Evolutionary conservation across 2,329 filamentous ascomycete species (phyloP), one percentile per base, ranked within the genome.

Genomic region (Calonectria multiphialidica): DNA sequence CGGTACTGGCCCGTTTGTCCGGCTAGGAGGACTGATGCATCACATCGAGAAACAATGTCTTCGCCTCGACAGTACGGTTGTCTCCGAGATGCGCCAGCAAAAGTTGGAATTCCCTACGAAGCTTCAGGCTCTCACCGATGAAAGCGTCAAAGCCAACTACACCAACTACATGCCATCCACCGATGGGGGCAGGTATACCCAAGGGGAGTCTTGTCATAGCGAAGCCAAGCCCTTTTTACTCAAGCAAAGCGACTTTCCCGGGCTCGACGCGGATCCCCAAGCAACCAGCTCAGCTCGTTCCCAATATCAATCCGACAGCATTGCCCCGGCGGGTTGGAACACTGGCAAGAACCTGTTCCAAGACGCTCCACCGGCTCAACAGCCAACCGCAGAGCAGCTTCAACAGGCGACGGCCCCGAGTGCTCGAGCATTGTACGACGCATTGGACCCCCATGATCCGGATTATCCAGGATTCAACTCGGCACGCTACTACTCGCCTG

Each of bases 31-130:
- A 0, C 83, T 89, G 42, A 83, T 90, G 65, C 44, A 71, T 1
- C 89, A 90, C 62, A 81, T 90, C 4, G 87, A 90, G 77, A 73
- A 74, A 28, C 66, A 82, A 1, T 90, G 89, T 72, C 33, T 70
- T 1, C 64, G 44, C 0, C 83, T 90, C 69, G 79, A 74, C 30
- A 77, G 77, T 3, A 68, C 72, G 0, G 73, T 82, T 1, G 72
- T 88, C 15, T 80, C 83, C 10, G 71, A 78, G 9, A 74, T 80
- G 21, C 83, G 86, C 4, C 77, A 84, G 49, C 74, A 82, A 67
- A 86, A 85, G 70, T 78, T 83, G 18, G 75, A 78, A 16, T 87
- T 87, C 57, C 76, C 82, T 0, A 76, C 77, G 2, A 73, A 77
- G 18, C 79, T 85, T 13, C 77, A 80, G 44, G 55, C 64, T 1